Conservation (phyloP, 441 rosid genomes). For the Populus hybrid region DNA sequence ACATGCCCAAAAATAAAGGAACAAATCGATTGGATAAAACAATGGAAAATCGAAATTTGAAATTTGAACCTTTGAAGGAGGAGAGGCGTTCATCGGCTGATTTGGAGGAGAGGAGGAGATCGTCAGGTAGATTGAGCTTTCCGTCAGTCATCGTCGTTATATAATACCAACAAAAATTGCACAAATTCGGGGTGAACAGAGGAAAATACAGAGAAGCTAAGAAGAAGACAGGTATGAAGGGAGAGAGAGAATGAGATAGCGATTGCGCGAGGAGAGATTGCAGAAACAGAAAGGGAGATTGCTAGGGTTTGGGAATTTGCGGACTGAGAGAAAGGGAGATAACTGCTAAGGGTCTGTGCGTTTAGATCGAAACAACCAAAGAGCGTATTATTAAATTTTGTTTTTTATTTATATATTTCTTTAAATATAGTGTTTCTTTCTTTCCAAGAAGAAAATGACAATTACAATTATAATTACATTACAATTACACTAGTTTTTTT, state of each 20-base stretch:
- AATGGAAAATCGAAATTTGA: background rate
- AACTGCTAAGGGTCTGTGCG: background rate
- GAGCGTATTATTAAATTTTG: background rate
- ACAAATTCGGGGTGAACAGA: background rate
- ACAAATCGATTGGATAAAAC: conserved; percentile 10
- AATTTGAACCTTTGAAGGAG: conserved; percentile 38
- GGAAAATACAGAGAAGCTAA: background rate
- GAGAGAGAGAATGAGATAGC: background rate
- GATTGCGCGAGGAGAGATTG: background rate
- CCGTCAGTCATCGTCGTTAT: conserved; percentile 46
- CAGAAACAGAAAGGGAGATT: background rate
- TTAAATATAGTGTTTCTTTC: background rate
- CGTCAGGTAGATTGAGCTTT: conserved; percentile 73
- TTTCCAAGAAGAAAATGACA: too few species aligned
- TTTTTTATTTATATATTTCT: too few species aligned
- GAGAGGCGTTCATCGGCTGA: conserved; percentile 37
- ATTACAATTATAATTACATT: too few species aligned
- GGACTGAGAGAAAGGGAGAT: background rate
- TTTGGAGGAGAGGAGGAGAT: conserved; percentile 57
- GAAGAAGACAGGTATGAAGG: background rate
- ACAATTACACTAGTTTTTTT: too few species aligned
- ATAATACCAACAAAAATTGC: background rate
- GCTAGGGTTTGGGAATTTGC: conserved; percentile 1
- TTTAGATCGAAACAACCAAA: background rate
- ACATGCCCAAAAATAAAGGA: background rate